Percentiles rank a stretch among this genome's conserved stretches.
phyloP scores from a whole-genome alignment of 352 stramenopile species.

The Peronospora belbahrii region DNA sequence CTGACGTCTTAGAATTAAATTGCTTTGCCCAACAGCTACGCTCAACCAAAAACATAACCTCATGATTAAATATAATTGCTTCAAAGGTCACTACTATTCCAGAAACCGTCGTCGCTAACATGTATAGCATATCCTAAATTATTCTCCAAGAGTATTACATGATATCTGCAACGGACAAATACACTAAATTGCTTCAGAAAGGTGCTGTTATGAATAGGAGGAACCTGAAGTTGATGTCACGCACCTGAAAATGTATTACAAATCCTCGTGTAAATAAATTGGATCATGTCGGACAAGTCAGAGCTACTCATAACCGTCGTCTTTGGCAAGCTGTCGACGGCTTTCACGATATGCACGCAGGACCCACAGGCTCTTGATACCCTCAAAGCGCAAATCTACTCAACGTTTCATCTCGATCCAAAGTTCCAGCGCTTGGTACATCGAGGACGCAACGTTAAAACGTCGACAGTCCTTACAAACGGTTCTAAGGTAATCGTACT shows the following conservation, averaged over 20 bases:
- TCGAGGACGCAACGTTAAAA: slow-evolving; percentile 37
- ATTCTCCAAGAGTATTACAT: too few species aligned
- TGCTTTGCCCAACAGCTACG: too few species aligned
- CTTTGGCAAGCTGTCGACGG: slow-evolving; percentile 35
- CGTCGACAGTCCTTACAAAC: slow-evolving; percentile 13
- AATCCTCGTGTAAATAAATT: too few species aligned
- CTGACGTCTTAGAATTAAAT: too few species aligned
- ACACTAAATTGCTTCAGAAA: too few species aligned
- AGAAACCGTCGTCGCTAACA: too few species aligned
- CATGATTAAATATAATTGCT: too few species aligned
- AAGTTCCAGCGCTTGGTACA: slow-evolving; percentile 52
- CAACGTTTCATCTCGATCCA: slow-evolving; percentile 27
- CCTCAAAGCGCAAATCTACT: slow-evolving; percentile 26
- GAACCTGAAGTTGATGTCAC: neutral
- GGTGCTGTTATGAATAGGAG: too few species aligned
- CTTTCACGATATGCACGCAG: slow-evolving; percentile 19
- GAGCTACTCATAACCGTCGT: slow-evolving; percentile 39
- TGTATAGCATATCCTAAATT: too few species aligned
- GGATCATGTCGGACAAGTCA: slow-evolving; percentile 9
- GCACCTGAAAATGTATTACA: neutral
- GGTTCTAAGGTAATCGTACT: slow-evolving; percentile 46
- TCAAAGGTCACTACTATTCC: too few species aligned
- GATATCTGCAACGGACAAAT: too few species aligned
- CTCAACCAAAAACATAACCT: too few species aligned
- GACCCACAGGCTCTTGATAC: slow-evolving; percentile 18